Conservation (phyloP, 169 alveolate species). For the Perkinsus marinus region DNA sequence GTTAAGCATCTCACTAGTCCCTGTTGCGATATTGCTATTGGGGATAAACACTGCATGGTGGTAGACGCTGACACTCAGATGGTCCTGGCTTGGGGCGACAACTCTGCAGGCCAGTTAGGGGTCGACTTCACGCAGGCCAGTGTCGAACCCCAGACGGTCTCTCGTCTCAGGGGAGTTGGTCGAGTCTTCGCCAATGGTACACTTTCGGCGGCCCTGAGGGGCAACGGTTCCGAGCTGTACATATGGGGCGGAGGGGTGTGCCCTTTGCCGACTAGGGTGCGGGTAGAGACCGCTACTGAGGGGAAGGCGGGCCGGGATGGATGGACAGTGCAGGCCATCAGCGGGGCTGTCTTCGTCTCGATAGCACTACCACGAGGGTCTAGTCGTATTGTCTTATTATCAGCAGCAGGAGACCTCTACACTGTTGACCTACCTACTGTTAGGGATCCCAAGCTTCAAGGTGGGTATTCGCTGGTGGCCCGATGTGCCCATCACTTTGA, state of each 20-base stretch:
- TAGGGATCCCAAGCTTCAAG: neutral
- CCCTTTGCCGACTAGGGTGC: neutral
- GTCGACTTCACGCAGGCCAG: neutral
- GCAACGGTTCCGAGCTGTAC: neutral
- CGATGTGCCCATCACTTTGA: neutral
- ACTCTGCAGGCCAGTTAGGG: neutral
- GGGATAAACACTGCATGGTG: neutral
- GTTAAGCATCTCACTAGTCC: neutral
- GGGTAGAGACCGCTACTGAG: neutral
- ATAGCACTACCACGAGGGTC: neutral
- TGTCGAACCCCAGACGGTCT: neutral
- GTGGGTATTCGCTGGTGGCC: neutral
- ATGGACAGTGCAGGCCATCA: neutral
- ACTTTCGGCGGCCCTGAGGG: neutral
- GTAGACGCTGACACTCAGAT: neutral
- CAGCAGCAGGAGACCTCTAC: neutral
- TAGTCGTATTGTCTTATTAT: neutral
- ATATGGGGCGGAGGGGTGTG: neutral
- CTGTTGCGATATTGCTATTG: neutral
- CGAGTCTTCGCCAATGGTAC: neutral
- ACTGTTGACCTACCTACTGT: neutral
- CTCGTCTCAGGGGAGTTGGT: neutral
- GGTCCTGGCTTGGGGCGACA: neutral
- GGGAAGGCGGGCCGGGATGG: neutral
- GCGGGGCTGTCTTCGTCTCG: neutral